Evolutionary conservation across 345 rosid genomes (phyloP), one percentile per base, ranked within the genome.

Genomic region (Eutrema japonicum): DNA sequence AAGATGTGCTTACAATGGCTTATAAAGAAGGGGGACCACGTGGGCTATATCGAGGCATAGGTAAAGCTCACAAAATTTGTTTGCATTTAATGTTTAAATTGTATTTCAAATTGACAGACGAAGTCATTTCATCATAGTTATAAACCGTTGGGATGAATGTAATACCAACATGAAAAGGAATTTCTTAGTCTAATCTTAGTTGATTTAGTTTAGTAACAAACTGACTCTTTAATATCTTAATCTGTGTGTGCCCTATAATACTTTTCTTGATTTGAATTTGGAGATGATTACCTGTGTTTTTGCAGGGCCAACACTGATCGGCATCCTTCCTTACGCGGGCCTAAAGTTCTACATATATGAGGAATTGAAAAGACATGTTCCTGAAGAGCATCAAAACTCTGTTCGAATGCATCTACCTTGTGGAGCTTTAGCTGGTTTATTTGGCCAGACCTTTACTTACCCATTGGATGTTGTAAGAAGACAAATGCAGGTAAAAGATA

Each of bases 391-490:
- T 56, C 99, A 87, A 76, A 88, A 87, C 78, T 88, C 97, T 38
- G 88, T 92, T 66, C 49, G 71, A 61, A 86, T 88, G 96, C 97
- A 90, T 65, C 87, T 95, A 72, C 85, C 93, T 69, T 95, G 99
- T 84, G 99, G 99, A 68, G 99, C 96, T 16, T 69, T 92, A 26
- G 99, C 99, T 77, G 99, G 97, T 64, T 79, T 95, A 73, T 77
- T 95, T 62, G 99, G 99, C 51, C 99, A 95, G 82, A 92, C 96
- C 64, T 74, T 92, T 36, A 95, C 99, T 26, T 95, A 95, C 77
- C 99, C 99, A 8, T 74, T 95, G 73, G 96, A 95, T 84, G 99
- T 95, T 73, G 97, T 95, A 49, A 84, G 97, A 80, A 85, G 99
- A 74, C 99, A 95, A 82, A 95, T 95, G 99, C 99, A 92, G 99